Conservation (phyloP, 73 alveolate species). For the Symbiodinium natans region DNA sequence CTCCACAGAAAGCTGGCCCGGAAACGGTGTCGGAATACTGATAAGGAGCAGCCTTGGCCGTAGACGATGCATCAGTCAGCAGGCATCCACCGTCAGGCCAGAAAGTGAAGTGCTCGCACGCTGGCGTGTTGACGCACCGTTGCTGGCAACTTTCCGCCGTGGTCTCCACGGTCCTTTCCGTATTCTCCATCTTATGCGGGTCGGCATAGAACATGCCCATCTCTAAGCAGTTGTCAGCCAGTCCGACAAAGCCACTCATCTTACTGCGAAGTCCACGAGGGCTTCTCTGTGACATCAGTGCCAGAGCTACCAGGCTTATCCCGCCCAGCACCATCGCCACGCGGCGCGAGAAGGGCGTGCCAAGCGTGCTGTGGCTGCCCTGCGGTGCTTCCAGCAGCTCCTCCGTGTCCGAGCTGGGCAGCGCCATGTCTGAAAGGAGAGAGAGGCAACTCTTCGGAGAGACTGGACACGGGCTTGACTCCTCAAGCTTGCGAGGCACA, state of each 20-base stretch:
- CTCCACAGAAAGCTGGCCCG: constrained; percentile 7
- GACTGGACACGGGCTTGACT: too few relatives aligned
- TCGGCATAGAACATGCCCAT: constrained; percentile 72
- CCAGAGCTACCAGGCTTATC: constrained; percentile 8
- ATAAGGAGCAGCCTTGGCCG: background rate
- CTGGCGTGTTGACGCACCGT: background rate
- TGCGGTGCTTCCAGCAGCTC: background rate
- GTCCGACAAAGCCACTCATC: background rate
- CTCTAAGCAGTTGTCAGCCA: constrained; percentile 30
- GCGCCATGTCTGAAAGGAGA: background rate
- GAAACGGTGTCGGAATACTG: background rate
- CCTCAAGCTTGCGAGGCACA: too few relatives aligned
- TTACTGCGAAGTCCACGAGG: constrained; percentile 4
- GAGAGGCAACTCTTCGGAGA: too few relatives aligned
- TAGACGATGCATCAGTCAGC: background rate
- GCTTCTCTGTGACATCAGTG: constrained; percentile 38
- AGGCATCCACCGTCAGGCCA: constrained; percentile 75
- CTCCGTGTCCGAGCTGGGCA: background rate
- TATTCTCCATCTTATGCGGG: constrained; percentile 38
- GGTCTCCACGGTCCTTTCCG: background rate
- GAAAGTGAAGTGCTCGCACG: constrained; percentile 29
- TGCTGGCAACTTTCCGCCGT: background rate
- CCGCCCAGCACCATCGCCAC: constrained; percentile 41
- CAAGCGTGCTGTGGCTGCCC: background rate
- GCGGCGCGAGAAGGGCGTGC: background rate